These are phyloP conservation scores for Mycena rebaudengoi DNA, from an alignment of 768 basidiomycete species.

Conservation along the genomic window DNA sequence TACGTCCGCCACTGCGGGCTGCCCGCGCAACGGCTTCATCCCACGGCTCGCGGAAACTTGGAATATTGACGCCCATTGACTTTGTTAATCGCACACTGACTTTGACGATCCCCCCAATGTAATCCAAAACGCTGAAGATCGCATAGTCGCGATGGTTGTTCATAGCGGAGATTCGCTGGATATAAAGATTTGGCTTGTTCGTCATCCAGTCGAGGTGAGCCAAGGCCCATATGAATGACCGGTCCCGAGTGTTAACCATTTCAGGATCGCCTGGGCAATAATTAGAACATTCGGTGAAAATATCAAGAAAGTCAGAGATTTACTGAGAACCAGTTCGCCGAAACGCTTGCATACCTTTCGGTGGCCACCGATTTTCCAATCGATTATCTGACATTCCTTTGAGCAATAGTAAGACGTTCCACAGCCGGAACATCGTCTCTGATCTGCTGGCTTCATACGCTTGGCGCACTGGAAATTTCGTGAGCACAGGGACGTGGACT, in stretches of 20 bases:
- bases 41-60: background rate
- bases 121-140: background rate
- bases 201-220: background rate
- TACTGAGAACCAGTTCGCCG: background rate
- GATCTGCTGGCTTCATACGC: background rate
- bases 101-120: background rate
- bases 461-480: background rate
- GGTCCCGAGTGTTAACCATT: background rate
- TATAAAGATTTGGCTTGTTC: background rate
- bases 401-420: background rate
- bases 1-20: background rate
- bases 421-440: background rate
- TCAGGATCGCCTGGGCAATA: background rate
- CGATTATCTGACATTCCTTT: background rate
- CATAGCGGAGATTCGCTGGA: background rate
- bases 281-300: background rate
- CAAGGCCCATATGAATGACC: background rate
- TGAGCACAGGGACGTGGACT: background rate
- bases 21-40: background rate
- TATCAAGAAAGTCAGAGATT: background rate
- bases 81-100: background rate
- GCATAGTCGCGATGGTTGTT: background rate
- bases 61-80: background rate
- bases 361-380: background rate
- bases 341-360: background rate